These are phyloP conservation scores for Yamadazyma ubonensis DNA, from an alignment of 805 yeast species.

Conservation along the genomic window DNA sequence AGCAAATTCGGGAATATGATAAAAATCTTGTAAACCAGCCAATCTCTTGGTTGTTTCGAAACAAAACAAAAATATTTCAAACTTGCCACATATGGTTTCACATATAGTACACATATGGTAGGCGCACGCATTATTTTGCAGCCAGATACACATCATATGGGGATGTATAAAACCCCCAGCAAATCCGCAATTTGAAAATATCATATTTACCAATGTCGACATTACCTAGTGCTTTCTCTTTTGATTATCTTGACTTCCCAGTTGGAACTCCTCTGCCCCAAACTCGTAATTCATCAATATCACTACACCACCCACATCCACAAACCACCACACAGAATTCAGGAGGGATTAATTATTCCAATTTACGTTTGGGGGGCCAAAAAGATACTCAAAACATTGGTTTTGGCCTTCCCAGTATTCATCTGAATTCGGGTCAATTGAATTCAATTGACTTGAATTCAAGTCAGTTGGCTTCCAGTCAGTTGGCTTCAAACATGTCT, in stretches of 20 bases:
- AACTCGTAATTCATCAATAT: neutral
- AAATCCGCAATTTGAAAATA: neutral
- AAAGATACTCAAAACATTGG: no score
- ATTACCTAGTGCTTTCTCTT: constrained; percentile 9
- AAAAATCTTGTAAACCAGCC: no score
- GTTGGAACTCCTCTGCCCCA: neutral
- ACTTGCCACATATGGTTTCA: no score
- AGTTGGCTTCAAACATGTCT: no score
- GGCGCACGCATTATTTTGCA: constrained; percentile 2
- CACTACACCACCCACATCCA: neutral
- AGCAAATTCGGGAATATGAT: no score
- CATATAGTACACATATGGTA: neutral
- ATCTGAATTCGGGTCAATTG: no score
- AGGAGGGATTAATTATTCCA: constrained; percentile 1
- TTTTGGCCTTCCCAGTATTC: no score
- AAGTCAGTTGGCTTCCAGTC: no score
- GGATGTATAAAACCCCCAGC: neutral
- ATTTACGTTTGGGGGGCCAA: neutral
- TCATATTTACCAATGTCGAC: constrained; percentile 5
- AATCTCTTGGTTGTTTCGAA: no score
- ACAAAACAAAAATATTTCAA: no score
- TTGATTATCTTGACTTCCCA: constrained; percentile 9
- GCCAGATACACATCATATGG: constrained; percentile 6
- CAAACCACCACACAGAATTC: neutral
- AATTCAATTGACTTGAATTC: no score